Evolutionary conservation across 2,329 filamentous ascomycete species (phyloP).

Genomic region (Xylaria sp.): DNA sequence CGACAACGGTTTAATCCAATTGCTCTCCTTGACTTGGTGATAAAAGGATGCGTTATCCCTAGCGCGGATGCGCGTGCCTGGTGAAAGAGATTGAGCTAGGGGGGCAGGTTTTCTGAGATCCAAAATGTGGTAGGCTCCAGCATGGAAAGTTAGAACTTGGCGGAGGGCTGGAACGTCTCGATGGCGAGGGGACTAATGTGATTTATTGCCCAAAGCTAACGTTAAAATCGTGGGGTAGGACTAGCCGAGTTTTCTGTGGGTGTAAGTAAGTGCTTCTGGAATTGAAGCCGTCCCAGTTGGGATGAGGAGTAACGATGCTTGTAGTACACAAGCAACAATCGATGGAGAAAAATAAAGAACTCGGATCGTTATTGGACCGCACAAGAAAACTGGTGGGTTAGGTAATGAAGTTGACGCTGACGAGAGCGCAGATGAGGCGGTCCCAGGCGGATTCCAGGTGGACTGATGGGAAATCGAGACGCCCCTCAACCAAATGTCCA

Average conservation of each 20-base stretch:
- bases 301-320: not conserved
- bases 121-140: constrained; percentile 7
- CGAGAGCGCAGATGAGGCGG: constrained; percentile 13
- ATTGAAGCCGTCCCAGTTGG: constrained; percentile 4
- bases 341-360: not conserved
- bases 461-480: constrained; percentile 7
- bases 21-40: constrained; percentile 10
- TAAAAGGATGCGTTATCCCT: constrained; percentile 11
- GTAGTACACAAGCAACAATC: not conserved
- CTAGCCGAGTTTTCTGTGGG: constrained; percentile 10
- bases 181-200: not conserved
- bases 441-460: not conserved
- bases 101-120: constrained; percentile 15
- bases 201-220: constrained; percentile 9
- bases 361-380: constrained; percentile 2
- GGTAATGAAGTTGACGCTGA: constrained; percentile 10
- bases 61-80: not conserved
- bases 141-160: constrained; percentile 8
- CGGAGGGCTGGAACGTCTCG: constrained; percentile 5
- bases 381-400: constrained; percentile 18
- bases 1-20: constrained; percentile 1
- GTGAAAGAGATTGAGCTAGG: not conserved
- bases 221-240: constrained; percentile 17
- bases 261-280: constrained; percentile 14
- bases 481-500: constrained; percentile 7